Evolutionary conservation across 1,139 yeast species (phyloP), one percentile per base, ranked within the genome.

Genomic region (Casaregolazyma suthepensis): DNA sequence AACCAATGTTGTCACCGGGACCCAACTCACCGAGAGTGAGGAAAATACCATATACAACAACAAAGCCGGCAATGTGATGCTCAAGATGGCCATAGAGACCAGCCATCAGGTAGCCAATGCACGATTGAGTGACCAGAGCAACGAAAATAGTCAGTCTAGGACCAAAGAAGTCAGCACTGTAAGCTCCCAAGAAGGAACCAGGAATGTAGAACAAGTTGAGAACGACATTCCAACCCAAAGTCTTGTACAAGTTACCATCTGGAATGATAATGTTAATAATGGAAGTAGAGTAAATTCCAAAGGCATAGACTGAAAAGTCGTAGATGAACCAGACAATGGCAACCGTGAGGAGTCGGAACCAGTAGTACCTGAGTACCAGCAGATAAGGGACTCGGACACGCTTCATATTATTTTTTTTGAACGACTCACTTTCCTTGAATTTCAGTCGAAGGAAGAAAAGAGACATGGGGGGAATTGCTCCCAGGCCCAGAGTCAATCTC

Each of bases 141-240:
- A 75, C 56, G 29, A 76, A 77, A 51, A 88, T 72, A 10, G 96
- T 86, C 57, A 86, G 69, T 69, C 96, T 79, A 52, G 96, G 96
- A 17, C 97, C 97, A 56, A 88, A 65, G 69, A 81, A 86, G 71
- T 90, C 97, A 15, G 94, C 79, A 46, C 80, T 71, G 50, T 78
- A 66, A 9, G 95, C 96, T 64, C 97, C 97, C 22, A 86, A 67
- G 65, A 89, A 79, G 1, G 96, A 78, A 61, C 97, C 97, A 10
- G 97, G 96, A 47, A 90, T 72, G 69, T 90, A 89, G 69, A 91
- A 90, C 63, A 87, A 75, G 69, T 88, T 88, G 64, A 91, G 79
- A 4, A 91, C 91, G 57, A 87, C 87, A 67, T 85, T 87, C 96
- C 96, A 91, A 51, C 96, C 97, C 71, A 88, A 87, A 26, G 85